Base-by-base conservation (phyloP, 1,284 basidiomycete genomes). In the Papiliotrema nemorosa region DNA sequence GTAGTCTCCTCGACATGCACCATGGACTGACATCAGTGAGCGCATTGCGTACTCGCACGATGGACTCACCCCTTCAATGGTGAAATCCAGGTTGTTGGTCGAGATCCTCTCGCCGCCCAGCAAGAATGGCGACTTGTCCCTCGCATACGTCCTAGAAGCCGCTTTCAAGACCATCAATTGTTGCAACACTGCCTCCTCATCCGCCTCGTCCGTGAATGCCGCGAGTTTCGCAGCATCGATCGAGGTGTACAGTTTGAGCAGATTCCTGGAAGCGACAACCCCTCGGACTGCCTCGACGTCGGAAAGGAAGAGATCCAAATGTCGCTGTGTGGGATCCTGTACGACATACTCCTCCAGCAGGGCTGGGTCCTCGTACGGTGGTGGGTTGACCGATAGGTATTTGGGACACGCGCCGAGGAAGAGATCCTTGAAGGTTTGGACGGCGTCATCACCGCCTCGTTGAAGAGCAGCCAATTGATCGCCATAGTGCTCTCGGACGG, bases 151-250 rank as follows among this genome's bases (percentile, higher is more conserved):
- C 52, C 79, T 71, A 46, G 74, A 76, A 1, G 85, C 84, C 58
- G 87, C 85, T 78, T 98, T 97, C 78, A 96, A 83, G 41, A 92
- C 86, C 90, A 97, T 97, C 81, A 97, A 83, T 80, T 93, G 89
- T 77, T 94, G 88, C 49, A 97, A 81, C 62, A 97, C 85, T 70
- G 91, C 88, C 70, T 97, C 93, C 76, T 97, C 92, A 14, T 49
- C 74, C 7, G 48, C 47, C 18, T 42, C 62, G 24, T 77, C 78
- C 25, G 96, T 78, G 81, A 97, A 94, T 56, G 84, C 84, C 1
- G 94, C 87, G 29, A 98, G 82, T 77, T 97, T 97, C 67, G 83
- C 83, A 7, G 92, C 86, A 54, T 91, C 92, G 43, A 98, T 82
- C 38, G 87, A 90, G 2, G 92, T 92, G 79, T 97, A 98, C 58